Evolutionary conservation across 2,329 filamentous ascomycete genomes (phyloP), one percentile per base, ranked within the genome.

Genomic region (Alternaria panax): DNA sequence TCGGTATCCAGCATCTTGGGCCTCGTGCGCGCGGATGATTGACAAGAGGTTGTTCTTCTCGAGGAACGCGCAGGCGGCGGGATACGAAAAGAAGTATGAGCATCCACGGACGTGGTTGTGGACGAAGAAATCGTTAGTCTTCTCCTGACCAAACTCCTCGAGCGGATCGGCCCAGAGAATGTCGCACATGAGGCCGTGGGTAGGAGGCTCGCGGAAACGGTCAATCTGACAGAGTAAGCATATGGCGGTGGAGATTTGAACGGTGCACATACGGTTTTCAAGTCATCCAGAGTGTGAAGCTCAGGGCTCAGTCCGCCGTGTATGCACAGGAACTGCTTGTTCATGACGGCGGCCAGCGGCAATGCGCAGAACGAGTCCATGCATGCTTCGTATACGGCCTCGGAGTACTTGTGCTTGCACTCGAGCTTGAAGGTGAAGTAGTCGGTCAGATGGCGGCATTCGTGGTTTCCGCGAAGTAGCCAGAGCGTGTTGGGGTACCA

Each of bases 371-470:
- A 99, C 0, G 95, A 96, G 67, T 99, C 94, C 88, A 97, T 96
- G 82, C 95, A 98, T 57, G 95, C 94, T 75, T 99, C 94, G 79
- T 99, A 99, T 60, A 99, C 87, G 65, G 87, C 87, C 82, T 98
- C 95, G 32, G 92, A 97, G 82, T 99, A 99, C 81, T 99, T 99
- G 87, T 99, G 95, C 84, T 97, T 97, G 86, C 95, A 99, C 80
- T 99, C 95, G 59, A 99, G 89, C 85, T 99, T 98, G 85, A 99
- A 99, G 62, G 95, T 99, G 82, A 99, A 99, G 85, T 99, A 99
- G 78, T 99, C 95, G 58, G 95, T 99, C 86, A 99, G 86, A 83
- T 99, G 95, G 74, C 95, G 90, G 80, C 95, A 99, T 82, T 99
- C 95, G 82, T 99, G 95, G 81, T 99, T 99, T 69, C 95, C 95